Conservation (phyloP, 305 asterid species). For the Solanum hybrid region DNA sequence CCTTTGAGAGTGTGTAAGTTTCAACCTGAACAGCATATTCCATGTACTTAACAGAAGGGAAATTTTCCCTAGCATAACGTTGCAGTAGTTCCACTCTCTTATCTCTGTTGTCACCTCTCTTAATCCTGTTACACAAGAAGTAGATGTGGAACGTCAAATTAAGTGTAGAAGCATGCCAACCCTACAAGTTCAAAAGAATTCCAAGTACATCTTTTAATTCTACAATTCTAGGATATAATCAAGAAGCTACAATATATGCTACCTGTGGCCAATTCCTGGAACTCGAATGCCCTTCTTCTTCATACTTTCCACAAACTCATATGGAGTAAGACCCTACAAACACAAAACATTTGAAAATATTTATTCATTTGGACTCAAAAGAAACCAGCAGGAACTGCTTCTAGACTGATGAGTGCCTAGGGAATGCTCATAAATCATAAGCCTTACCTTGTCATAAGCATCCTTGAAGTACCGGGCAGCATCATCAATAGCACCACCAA, state of each 20-base stretch:
- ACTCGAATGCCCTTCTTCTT: conserved; percentile 98
- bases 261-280: conserved; percentile 99
- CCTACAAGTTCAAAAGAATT: background rate
- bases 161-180: background rate
- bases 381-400: background rate
- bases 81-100: conserved; percentile 92
- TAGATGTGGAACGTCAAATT: background rate
- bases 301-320: conserved; percentile 95
- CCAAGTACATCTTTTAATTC: background rate
- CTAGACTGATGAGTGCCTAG: background rate
- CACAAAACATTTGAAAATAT: background rate
- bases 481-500: conserved; percentile 97
- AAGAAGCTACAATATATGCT: conserved; percentile 1
- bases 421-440: background rate
- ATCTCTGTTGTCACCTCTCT: conserved; percentile 98
- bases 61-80: conserved; percentile 14
- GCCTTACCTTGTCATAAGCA: conserved; percentile 82
- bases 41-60: conserved; percentile 7
- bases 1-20: conserved; percentile 48
- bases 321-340: conserved; percentile 69
- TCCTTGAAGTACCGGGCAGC: conserved; percentile 99
- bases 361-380: background rate
- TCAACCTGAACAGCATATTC: conserved; percentile 42
- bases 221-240: background rate
- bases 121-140: conserved; percentile 45